A percentile compares a stretch with the other conserved stretches of the same genome.
Conservation (phyloP, 2,329 filamentous ascomycete species). For the Pseudogymnoascus sp. region DNA sequence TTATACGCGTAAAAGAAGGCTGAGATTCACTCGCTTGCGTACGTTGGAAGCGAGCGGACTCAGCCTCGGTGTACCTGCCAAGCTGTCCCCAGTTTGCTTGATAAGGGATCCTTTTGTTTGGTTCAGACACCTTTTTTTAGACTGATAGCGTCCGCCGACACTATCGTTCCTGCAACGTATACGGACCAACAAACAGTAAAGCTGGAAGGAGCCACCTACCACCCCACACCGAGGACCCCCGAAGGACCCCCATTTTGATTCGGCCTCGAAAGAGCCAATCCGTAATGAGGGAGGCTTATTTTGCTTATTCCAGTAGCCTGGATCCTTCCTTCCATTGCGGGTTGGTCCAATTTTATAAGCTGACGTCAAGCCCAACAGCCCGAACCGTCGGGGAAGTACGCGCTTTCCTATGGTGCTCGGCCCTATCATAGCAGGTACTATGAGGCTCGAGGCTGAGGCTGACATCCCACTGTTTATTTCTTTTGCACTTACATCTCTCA, state of each 20-base stretch:
- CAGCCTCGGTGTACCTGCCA: background rate
- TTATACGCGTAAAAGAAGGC: background rate
- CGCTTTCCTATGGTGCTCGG: background rate
- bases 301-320: slow-evolving; percentile 1
- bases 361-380: background rate
- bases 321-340: background rate
- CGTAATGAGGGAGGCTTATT: background rate
- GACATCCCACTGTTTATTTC: background rate
- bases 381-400: background rate
- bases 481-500: background rate
- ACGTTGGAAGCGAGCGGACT: background rate
- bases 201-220: background rate
- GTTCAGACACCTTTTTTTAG: background rate
- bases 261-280: background rate
- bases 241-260: no score
- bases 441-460: background rate
- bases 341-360: background rate
- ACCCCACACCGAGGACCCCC: background rate
- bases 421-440: background rate
- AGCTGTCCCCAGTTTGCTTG: background rate
- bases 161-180: background rate
- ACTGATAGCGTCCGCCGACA: background rate
- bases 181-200: background rate
- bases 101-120: background rate
- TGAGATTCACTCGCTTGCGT: background rate